phyloP scores from a whole-genome alignment of 177 flowering plant species.

The Vitis hybrid region DNA sequence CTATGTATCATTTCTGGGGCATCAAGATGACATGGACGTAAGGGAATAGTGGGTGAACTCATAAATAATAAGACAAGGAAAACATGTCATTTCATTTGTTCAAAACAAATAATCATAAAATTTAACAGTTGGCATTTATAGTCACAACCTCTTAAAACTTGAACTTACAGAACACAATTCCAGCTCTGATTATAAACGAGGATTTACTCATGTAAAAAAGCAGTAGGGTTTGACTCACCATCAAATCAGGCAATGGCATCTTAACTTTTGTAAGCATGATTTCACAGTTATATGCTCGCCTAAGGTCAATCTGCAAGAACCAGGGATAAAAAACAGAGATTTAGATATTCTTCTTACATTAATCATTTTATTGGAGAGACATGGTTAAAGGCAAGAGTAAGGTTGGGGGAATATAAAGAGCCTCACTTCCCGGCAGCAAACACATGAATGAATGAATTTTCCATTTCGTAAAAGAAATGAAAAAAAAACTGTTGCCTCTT shows the following conservation, averaged over 20 bases:
- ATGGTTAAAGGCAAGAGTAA: constrained; percentile 2
- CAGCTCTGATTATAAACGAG: neutral
- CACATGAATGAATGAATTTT: neutral
- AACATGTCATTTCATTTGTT: no score
- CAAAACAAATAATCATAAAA: no score
- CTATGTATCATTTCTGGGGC: no score
- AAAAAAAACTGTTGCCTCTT: neutral
- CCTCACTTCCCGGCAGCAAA: neutral
- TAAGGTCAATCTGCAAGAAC: constrained; percentile 75
- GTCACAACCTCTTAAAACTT: no score
- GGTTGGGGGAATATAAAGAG: neutral
- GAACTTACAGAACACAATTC: neutral
- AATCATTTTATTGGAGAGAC: neutral
- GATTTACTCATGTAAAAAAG: neutral
- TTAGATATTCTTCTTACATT: neutral
- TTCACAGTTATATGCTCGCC: constrained; percentile 95
- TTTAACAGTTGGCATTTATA: no score
- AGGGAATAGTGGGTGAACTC: no score
- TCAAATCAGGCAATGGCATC: constrained; percentile 81
- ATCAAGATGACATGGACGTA: no score
- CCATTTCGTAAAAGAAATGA: constrained; percentile 2
- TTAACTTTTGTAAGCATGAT: constrained; percentile 98
- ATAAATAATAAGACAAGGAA: no score
- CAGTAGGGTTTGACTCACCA: constrained; percentile 48
- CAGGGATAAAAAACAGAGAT: constrained; percentile 11